phyloP scores from a whole-genome alignment of 2,329 filamentous ascomycete genomes.

The Colletotrichum somersetense region DNA sequence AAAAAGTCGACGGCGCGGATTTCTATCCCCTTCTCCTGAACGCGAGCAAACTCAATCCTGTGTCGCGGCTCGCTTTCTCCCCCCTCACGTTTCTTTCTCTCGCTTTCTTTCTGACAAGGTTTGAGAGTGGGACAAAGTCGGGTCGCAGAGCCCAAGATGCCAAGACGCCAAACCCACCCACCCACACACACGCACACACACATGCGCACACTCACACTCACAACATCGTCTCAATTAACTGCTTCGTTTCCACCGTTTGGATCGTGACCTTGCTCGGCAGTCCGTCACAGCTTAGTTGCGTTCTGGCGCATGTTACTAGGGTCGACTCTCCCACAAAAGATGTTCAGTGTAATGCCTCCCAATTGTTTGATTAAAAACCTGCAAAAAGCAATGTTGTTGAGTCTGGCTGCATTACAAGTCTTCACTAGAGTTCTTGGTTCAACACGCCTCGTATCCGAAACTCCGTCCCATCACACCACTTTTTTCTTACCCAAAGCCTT shows the following conservation, averaged over 20 bases:
- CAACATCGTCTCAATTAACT: not conserved
- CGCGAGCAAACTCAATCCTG: slow-evolving; percentile 11
- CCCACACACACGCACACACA: not conserved
- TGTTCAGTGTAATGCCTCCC: not conserved
- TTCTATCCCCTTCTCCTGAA: not conserved
- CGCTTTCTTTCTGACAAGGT: not conserved
- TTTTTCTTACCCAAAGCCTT: not conserved
- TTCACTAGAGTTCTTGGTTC: not conserved
- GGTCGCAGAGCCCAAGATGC: not conserved
- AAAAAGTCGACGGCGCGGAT: slow-evolving; percentile 3
- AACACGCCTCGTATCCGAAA: slow-evolving; percentile 10
- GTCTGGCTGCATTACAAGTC: not conserved
- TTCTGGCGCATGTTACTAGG: not conserved
- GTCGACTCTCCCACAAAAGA: not conserved
- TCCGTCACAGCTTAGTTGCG: not conserved
- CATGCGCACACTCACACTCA: not conserved
- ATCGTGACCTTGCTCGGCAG: not conserved
- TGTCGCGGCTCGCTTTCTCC: not conserved
- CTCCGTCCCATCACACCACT: slow-evolving; percentile 5
- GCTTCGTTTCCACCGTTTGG: not conserved
- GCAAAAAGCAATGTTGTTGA: not conserved
- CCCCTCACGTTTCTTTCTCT: not conserved
- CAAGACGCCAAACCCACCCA: too few relatives aligned
- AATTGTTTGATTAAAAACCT: not conserved
- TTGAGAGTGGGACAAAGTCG: not conserved